Percentiles rank a stretch among this genome's conserved stretches.
These are phyloP conservation scores for Syzygium malaccense DNA, from an alignment of 441 rosid genomes.

Conservation along the genomic window DNA sequence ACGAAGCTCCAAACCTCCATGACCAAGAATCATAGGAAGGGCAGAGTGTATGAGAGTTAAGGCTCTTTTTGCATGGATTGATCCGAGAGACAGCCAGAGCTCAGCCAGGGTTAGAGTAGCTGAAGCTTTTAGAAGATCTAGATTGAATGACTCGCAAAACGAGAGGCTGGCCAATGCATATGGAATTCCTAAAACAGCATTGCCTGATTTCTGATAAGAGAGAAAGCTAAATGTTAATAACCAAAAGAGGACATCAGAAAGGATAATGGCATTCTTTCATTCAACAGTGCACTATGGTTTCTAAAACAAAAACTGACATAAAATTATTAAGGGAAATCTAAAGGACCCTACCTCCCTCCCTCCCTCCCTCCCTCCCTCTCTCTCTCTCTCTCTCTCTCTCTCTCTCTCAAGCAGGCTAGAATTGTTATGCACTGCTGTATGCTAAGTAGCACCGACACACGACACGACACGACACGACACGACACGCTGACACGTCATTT, in stretches of 20 bases:
- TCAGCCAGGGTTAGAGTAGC: constrained; percentile 91
- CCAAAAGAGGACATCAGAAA: background rate
- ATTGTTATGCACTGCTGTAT: constrained; percentile 24
- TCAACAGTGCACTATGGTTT: background rate
- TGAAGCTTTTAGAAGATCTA: constrained; percentile 98
- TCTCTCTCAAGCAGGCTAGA: background rate
- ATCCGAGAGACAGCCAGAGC: constrained; percentile 84
- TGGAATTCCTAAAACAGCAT: constrained; percentile 91
- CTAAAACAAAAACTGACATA: background rate
- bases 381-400: no score
- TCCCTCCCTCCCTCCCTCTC: background rate
- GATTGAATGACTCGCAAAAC: constrained; percentile 87
- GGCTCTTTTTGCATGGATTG: constrained; percentile 81
- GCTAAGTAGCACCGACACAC: background rate
- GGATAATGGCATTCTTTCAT: background rate
- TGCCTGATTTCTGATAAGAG: constrained; percentile 81
- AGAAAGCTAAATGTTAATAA: background rate
- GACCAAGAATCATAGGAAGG: constrained; percentile 89
- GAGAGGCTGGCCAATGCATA: constrained; percentile 93
- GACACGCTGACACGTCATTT: no score
- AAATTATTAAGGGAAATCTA: background rate
- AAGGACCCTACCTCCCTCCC: no score
- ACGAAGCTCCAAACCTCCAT: constrained; percentile 91
- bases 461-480: no score
- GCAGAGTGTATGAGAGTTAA: constrained; percentile 61